A percentile compares a stretch with the other conserved stretches of the same genome.
phyloP scores from a whole-genome alignment of 1,139 yeast species.

The Suzukiozyma palmioleophila region DNA sequence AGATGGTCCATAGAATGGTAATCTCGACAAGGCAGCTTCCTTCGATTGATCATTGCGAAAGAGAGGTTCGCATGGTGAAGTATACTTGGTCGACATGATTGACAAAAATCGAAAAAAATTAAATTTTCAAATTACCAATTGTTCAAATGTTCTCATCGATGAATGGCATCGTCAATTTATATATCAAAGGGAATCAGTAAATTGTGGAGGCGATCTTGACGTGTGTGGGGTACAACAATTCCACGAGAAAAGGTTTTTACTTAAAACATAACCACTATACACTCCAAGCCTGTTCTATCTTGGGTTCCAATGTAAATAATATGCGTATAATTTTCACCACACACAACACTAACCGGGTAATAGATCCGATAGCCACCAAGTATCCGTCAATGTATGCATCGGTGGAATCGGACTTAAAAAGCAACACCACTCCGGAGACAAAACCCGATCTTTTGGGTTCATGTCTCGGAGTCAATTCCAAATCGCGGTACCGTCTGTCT shows the following conservation, averaged over 20 bases:
- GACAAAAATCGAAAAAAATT: too few relatives aligned
- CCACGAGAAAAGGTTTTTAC: neutral
- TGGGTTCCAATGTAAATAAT: too few relatives aligned
- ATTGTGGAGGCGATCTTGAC: neutral
- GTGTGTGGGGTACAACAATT: neutral
- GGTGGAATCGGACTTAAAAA: too few relatives aligned
- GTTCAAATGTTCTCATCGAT: neutral
- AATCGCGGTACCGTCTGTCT: too few relatives aligned
- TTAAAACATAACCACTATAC: neutral
- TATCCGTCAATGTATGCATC: too few relatives aligned
- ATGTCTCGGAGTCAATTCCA: too few relatives aligned
- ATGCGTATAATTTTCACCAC: too few relatives aligned
- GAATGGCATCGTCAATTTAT: neutral
- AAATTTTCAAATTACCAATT: neutral
- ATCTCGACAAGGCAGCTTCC: slow-evolving; percentile 10
- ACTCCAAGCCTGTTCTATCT: neutral
- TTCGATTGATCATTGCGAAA: slow-evolving; percentile 5
- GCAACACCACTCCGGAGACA: too few relatives aligned
- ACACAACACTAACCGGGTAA: too few relatives aligned
- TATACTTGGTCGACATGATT: neutral
- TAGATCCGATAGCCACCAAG: too few relatives aligned
- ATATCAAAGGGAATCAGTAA: neutral
- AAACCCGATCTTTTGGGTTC: too few relatives aligned
- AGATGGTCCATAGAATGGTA: slow-evolving; percentile 11
- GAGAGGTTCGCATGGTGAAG: slow-evolving; percentile 1